These are phyloP conservation scores for Middelhovenomyces tepae DNA, from an alignment of 805 yeast species.

Conservation along the genomic window DNA sequence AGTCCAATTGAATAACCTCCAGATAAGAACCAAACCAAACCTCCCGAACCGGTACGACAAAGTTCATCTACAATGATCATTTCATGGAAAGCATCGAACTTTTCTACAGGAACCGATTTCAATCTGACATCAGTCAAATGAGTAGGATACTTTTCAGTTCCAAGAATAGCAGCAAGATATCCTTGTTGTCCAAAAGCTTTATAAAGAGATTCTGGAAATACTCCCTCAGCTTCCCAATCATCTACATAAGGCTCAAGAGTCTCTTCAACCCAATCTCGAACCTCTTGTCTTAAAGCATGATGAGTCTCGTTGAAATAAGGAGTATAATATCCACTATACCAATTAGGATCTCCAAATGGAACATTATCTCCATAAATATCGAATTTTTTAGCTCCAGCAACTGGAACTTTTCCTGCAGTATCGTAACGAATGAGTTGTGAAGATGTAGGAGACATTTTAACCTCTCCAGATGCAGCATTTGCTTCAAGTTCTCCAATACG, in stretches of 20 bases:
- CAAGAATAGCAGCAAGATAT: constrained; percentile 33
- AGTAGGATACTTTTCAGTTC: constrained; percentile 27
- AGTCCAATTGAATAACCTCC: constrained; percentile 36
- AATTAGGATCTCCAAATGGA: constrained; percentile 33
- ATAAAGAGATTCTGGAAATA: constrained; percentile 26
- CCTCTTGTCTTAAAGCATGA: constrained; percentile 31
- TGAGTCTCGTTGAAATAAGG: constrained; percentile 34
- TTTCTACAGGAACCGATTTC: constrained; percentile 30
- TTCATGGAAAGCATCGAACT: constrained; percentile 34
- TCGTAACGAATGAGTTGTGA: no score
- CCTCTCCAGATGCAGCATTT: no score
- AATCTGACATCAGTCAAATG: constrained; percentile 30
- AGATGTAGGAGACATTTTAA: no score
- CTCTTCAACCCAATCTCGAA: constrained; percentile 32
- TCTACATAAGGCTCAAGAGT: constrained; percentile 32
- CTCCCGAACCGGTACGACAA: constrained; percentile 33
- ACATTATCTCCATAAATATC: constrained; percentile 22
- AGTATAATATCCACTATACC: constrained; percentile 33
- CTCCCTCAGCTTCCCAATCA: constrained; percentile 35
- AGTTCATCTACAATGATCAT: constrained; percentile 31
- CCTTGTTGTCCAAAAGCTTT: constrained; percentile 31
- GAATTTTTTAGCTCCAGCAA: not conserved
- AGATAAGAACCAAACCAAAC: constrained; percentile 31
- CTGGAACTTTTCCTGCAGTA: no score
- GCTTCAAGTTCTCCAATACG: no score